phyloP scores from a whole-genome alignment of 345 rosid genomes.

The Eutrema japonicum region DNA sequence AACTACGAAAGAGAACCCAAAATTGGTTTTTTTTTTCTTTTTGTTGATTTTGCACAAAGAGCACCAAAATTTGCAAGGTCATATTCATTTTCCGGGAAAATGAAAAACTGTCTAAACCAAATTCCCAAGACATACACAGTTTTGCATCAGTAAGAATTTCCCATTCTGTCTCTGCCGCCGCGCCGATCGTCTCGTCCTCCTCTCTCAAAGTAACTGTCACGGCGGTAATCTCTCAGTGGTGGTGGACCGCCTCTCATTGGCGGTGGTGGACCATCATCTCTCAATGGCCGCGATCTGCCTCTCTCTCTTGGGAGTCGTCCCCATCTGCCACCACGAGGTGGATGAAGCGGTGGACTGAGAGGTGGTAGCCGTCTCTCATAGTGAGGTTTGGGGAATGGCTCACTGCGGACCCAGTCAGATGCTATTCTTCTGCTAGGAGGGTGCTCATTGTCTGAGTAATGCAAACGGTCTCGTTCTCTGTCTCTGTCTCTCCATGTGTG shows the following conservation, averaged over 20 bases:
- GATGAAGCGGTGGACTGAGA: constrained; percentile 51
- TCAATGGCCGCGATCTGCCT: constrained; percentile 71
- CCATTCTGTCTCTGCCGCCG: constrained; percentile 52
- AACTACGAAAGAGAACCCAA: constrained; percentile 1
- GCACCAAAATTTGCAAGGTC: constrained; percentile 26
- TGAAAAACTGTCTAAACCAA: constrained; percentile 28
- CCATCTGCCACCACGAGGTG: constrained; percentile 65
- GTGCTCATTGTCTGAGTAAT: constrained; percentile 59
- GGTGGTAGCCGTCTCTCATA: constrained; percentile 58
- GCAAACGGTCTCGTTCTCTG: constrained; percentile 58
- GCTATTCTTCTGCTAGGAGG: constrained; percentile 59
- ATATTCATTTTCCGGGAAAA: neutral
- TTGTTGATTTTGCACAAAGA: neutral
- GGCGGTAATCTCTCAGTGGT: constrained; percentile 56
- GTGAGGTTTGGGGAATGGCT: constrained; percentile 66
- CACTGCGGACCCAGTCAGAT: constrained; percentile 57
- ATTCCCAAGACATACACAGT: constrained; percentile 21
- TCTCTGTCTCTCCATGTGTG: constrained; percentile 57
- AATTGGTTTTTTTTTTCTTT: neutral
- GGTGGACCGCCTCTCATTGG: constrained; percentile 48
- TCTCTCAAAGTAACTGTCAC: constrained; percentile 59
- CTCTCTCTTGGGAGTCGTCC: constrained; percentile 68
- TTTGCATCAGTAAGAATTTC: constrained; percentile 47
- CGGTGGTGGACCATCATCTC: constrained; percentile 55
- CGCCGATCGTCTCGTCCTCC: constrained; percentile 65